Base-by-base conservation (phyloP, 805 yeast genomes). In the Candida ascalaphidarum region DNA sequence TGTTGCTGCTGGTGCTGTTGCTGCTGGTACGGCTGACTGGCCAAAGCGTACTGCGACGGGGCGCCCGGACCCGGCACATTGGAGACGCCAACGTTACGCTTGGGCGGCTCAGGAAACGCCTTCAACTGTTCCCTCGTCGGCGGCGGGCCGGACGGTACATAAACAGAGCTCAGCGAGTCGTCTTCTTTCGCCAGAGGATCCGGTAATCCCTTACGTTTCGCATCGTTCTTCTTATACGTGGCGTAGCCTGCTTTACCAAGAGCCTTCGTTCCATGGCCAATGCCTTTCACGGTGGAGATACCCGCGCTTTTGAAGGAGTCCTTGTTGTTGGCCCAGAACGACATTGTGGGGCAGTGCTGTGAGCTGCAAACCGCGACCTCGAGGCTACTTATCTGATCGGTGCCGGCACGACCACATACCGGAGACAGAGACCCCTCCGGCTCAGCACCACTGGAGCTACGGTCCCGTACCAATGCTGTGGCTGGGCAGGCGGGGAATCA, bases 281-380 rank as follows among this genome's bases (percentile, higher is more conserved):
- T 62, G 4, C 75, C 77, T 33, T 58, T 63, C 27, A 58, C 58
- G 1, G 74, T 64, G 14, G 74, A 62, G 5, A 52, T 38, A 3
- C 77, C 69, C 0, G 66, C 78, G 1, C 63, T 41, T 33, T 69
- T 70, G 41, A 74, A 59, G 0, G 68, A 40, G 31, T 49, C 78
- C 38, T 72, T 73, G 48, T 74, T 69, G 29, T 68, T 61, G 12
- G 62, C 65, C 73, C 73, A 68, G 33, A 65, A 68, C 1, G 65
- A 51, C 43, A 38, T 37, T 21, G 18, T n/a, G 21, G 19, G n/a
- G n/a, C n/a, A 17, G 7, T 17, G 19, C 9, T 7, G 9, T 7
- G 7, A 7, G 19, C 19, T 7, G 19, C 9, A 17, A 7, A 9
- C 19, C 7, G 19, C 9, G 9, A 7, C 19, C 9, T 17, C 19